These are phyloP conservation scores for Candida ponderosae DNA, from an alignment of 805 yeast species.

Conservation along the genomic window DNA sequence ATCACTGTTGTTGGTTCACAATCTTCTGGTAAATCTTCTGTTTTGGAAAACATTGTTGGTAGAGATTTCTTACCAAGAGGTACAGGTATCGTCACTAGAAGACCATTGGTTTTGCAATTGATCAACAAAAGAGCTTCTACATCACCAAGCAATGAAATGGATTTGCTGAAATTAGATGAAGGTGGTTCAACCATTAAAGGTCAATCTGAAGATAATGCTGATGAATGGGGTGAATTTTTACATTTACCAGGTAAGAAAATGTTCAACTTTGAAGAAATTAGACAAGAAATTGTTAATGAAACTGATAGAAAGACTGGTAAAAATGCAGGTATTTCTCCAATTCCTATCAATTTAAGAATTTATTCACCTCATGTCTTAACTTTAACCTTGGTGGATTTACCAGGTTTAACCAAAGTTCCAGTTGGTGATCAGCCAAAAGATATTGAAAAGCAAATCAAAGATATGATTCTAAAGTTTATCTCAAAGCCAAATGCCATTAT, in stretches of 20 bases:
- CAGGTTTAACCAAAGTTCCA: slow-evolving; percentile 97
- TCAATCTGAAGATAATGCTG: slow-evolving; percentile 60
- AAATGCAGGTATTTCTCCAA: slow-evolving; percentile 83
- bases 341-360: slow-evolving; percentile 88
- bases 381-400: slow-evolving; percentile 90
- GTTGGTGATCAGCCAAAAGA: slow-evolving; percentile 99
- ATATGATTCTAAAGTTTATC: slow-evolving; percentile 86
- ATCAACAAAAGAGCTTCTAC: slow-evolving; percentile 54
- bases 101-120: slow-evolving; percentile 79
- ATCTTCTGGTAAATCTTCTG: slow-evolving; percentile 84
- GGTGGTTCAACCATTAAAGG: slow-evolving; percentile 37
- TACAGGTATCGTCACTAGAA: slow-evolving; percentile 85
- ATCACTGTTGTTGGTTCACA: slow-evolving; percentile 95
- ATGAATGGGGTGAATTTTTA: slow-evolving; percentile 97
- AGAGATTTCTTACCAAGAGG: slow-evolving; percentile 89
- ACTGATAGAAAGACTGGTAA: slow-evolving; percentile 79
- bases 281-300: slow-evolving; percentile 86
- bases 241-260: slow-evolving; percentile 86
- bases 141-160: slow-evolving; percentile 15
- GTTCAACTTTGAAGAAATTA: slow-evolving; percentile 81
- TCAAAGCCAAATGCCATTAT: slow-evolving; percentile 94
- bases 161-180: slow-evolving; percentile 29
- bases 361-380: slow-evolving; percentile 92
- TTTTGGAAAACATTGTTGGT: slow-evolving; percentile 84
- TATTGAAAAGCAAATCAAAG: slow-evolving; percentile 89